A percentile compares a stretch with the other conserved stretches of the same genome.
These are phyloP conservation scores for Barnettozyma hawaiiensis DNA, from an alignment of 1,139 yeast species.

Conservation along the genomic window DNA sequence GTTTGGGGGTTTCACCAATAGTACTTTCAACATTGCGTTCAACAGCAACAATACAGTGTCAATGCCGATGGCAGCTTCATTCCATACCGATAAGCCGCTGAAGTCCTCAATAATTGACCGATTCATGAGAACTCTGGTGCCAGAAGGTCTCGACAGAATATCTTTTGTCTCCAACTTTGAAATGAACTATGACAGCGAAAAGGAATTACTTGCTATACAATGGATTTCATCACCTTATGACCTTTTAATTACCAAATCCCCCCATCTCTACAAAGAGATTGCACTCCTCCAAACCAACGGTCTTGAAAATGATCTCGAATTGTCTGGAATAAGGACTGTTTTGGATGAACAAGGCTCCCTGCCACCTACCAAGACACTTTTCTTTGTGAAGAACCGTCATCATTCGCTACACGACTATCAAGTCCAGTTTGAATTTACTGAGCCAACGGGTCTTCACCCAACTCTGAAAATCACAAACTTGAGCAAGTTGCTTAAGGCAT, in stretches of 20 bases:
- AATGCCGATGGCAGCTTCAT: slow-evolving; percentile 22
- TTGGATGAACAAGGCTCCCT: slow-evolving; percentile 13
- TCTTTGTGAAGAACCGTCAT: slow-evolving; percentile 23
- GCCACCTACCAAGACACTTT: slow-evolving; percentile 21
- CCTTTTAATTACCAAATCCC: slow-evolving; percentile 9
- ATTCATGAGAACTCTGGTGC: slow-evolving; percentile 13
- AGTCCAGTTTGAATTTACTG: slow-evolving; percentile 21
- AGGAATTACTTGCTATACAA: slow-evolving; percentile 14
- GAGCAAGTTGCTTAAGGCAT: slow-evolving; percentile 4
- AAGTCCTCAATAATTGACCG: slow-evolving; percentile 15
- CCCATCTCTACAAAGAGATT: slow-evolving; percentile 18
- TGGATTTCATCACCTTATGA: slow-evolving; percentile 21
- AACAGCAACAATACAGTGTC: slow-evolving; percentile 14
- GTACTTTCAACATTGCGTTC: slow-evolving; percentile 14
- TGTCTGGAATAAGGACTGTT: slow-evolving; percentile 20
- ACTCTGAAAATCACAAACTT: slow-evolving; percentile 18
- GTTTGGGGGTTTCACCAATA: slow-evolving; percentile 14
- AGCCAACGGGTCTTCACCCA: slow-evolving; percentile 46
- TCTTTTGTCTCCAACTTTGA: slow-evolving; percentile 20
- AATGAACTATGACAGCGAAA: slow-evolving; percentile 13
- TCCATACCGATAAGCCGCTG: slow-evolving; percentile 11
- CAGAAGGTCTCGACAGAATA: slow-evolving; percentile 13
- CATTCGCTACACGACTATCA: not conserved
- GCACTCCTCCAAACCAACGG: slow-evolving; percentile 19
- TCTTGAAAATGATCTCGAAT: slow-evolving; percentile 17